Base-by-base conservation (phyloP, 2,329 filamentous ascomycete genomes). In the Scleromitrula shiraiana region DNA sequence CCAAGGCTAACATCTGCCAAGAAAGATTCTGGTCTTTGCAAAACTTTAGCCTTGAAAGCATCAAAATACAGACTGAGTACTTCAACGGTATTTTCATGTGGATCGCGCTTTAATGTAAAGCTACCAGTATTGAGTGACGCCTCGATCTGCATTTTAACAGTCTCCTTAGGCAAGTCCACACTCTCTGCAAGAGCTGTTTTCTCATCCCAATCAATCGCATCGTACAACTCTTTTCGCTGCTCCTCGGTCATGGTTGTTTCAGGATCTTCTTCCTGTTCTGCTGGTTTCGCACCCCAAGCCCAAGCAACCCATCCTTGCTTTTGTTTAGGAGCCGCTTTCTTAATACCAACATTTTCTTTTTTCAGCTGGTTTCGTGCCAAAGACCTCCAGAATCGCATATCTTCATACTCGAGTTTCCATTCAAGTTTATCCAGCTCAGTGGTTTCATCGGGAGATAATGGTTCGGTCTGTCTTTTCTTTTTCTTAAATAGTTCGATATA, bases 401-500 rank as follows among this genome's bases (percentile, higher is more conserved):
- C 94, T 65, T 98, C 93, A 63, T 98, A 98, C 27, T 77, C 82
- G 2, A 95, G 75, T 64, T 96, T 96, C 71, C 78, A 80, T 64
- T 99, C 93, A 2, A 99, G 75, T 41, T 74, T 74, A 36, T 83
- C 78, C 2, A 96, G 64, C 32, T 90, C 85, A 37, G 83, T 80
- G 2, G 67, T 73, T 57, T 98, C 93, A 7, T 82, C 73, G 0
- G 81, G 65, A 0, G 80, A 75, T 9, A 96, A 69, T 47, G 71
- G 72, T 57, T 83, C 77, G 51, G 86, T 84, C 52, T 82, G 80
- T 42, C 54, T 61, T 62, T 88, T 89, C 66, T 82, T 87, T 70
- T 95, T 96, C 68, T 97, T 98, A 77, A 97, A 99, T 1, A 98
- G 70, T 51, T 88, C 81, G 52, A 97, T 96, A 64, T 98, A 99